These are phyloP conservation scores for Chenopodium suecicum DNA, from an alignment of 148 eudicot genomes.

Conservation along the genomic window DNA sequence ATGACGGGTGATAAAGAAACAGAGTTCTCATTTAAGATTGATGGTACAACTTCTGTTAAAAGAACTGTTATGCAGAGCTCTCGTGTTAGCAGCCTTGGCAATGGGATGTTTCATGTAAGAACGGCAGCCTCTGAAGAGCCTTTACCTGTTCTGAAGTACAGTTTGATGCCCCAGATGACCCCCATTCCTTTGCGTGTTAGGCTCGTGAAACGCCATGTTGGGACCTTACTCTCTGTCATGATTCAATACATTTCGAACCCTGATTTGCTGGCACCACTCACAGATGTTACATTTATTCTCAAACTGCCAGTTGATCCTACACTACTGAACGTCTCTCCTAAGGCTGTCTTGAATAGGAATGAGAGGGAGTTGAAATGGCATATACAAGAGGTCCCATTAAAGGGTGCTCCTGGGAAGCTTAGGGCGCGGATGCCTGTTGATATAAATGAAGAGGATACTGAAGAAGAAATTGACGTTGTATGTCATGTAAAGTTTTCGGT, in stretches of 20 bases:
- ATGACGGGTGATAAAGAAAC: conserved; percentile 74
- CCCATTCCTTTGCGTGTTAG: conserved; percentile 84
- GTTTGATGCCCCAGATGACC: conserved; percentile 70
- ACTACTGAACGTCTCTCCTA: conserved; percentile 76
- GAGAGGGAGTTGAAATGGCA: conserved; percentile 94
- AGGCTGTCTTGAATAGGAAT: conserved; percentile 80
- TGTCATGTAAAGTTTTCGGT: conserved; percentile 69
- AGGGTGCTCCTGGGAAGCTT: conserved; percentile 75
- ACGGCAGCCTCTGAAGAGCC: conserved; percentile 70
- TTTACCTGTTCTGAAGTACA: conserved; percentile 71
- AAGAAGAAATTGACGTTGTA: conserved; percentile 73
- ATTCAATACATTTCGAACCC: conserved; percentile 87
- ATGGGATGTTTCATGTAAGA: conserved; percentile 83
- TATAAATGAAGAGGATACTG: conserved; percentile 64
- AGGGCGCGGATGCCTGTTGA: conserved; percentile 90
- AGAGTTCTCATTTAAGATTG: conserved; percentile 86
- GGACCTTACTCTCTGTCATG: conserved; percentile 89
- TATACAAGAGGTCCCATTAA: conserved; percentile 74
- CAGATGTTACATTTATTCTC: conserved; percentile 65
- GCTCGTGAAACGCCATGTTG: conserved; percentile 79
- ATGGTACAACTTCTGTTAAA: conserved; percentile 61
- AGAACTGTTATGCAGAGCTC: conserved; percentile 67
- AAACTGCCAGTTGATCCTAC: conserved; percentile 91
- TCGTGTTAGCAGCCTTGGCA: conserved; percentile 77
- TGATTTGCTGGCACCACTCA: conserved; percentile 66